Conservation (phyloP, 2,329 filamentous ascomycete genomes). For the Fusarium heterosporum region DNA sequence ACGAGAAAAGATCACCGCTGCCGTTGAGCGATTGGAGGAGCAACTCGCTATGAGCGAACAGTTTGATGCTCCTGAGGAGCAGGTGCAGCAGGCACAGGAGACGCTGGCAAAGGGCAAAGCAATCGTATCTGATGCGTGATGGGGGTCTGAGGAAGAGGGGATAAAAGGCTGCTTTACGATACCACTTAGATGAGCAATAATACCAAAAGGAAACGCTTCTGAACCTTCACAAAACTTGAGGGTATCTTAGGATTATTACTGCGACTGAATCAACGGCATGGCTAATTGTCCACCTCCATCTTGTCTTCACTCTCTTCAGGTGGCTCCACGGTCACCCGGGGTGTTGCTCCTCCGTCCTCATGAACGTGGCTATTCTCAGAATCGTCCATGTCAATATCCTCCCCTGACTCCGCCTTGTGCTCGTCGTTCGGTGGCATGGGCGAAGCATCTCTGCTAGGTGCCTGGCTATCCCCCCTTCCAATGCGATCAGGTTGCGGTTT, state of each 20-base stretch:
- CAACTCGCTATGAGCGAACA: conserved; percentile 75
- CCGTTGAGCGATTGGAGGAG: conserved; percentile 79
- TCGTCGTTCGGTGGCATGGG: conserved; percentile 47
- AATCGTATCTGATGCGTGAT: conserved; percentile 26
- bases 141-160: not conserved
- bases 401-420: conserved; percentile 57
- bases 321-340: conserved; percentile 63
- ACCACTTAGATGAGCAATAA: conserved; percentile 29
- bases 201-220: conserved; percentile 15
- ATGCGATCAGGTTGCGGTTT: conserved; percentile 33
- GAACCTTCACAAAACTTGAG: conserved; percentile 36
- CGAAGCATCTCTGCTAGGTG: conserved; percentile 47
- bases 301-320: conserved; percentile 63
- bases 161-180: conserved; percentile 26
- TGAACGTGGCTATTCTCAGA: conserved; percentile 52
- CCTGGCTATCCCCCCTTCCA: conserved; percentile 46
- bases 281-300: conserved; percentile 71
- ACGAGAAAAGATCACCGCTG: conserved; percentile 75
- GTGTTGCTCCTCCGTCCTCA: conserved; percentile 58
- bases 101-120: conserved; percentile 63
- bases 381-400: conserved; percentile 72
- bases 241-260: conserved; percentile 45
- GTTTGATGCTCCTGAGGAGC: conserved; percentile 58
- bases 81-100: conserved; percentile 67
- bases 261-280: conserved; percentile 5